These are phyloP conservation scores for Kalmanozyma brasiliensis DNA, from an alignment of 1,284 basidiomycete species.

Conservation along the genomic window DNA sequence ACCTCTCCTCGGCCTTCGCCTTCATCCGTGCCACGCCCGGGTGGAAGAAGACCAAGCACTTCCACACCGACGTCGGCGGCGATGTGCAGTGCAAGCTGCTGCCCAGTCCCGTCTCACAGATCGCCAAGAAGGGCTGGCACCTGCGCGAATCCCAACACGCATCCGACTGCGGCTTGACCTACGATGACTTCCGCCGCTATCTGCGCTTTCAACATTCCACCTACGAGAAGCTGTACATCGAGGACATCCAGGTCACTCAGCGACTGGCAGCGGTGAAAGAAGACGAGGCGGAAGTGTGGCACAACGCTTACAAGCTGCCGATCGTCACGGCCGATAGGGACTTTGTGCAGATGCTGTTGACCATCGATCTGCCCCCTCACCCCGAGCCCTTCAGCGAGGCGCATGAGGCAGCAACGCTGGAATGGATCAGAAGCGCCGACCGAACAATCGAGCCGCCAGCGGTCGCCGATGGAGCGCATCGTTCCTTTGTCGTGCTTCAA, in stretches of 20 bases:
- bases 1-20: conserved; percentile 33
- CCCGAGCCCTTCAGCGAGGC: conserved; percentile 48
- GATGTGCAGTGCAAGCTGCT: conserved; percentile 36
- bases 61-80: conserved; percentile 28
- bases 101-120: conserved; percentile 16
- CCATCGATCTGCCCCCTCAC: conserved; percentile 55
- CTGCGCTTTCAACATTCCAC: conserved; percentile 50
- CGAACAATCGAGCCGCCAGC: conserved; percentile 21
- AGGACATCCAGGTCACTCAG: conserved; percentile 35
- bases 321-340: conserved; percentile 57
- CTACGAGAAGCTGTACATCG: conserved; percentile 56
- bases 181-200: conserved; percentile 50
- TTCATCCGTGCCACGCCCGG: conserved; percentile 25
- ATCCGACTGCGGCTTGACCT: conserved; percentile 35
- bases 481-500: conserved; percentile 58
- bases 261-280: conserved; percentile 41
- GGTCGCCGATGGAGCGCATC: conserved; percentile 7
- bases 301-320: conserved; percentile 56
- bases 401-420: conserved; percentile 44
- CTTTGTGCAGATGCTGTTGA: conserved; percentile 61
- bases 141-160: conserved; percentile 47
- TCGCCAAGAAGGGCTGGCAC: conserved; percentile 57
- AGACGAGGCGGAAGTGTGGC: conserved; percentile 53
- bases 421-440: conserved; percentile 19
- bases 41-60: conserved; percentile 41